Conservation (phyloP, 495 filamentous ascomycete genomes). For the Platismatia glauca region DNA sequence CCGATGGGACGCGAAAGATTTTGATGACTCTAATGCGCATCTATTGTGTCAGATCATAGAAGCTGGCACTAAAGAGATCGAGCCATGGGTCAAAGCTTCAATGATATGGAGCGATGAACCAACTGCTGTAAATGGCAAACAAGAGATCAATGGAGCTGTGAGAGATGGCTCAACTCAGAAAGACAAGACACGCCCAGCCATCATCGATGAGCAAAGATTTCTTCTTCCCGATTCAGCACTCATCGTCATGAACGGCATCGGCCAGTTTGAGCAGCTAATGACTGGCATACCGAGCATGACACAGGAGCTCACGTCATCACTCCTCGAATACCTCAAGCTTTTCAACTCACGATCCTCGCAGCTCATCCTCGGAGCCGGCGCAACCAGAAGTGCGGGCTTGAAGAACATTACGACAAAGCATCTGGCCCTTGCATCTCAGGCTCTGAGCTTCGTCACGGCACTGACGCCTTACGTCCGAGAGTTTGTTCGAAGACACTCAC, state of each 20-base stretch:
- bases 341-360: slow-evolving; percentile 94
- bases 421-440: slow-evolving; percentile 84
- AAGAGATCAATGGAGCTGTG: slow-evolving; percentile 26
- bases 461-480: slow-evolving; percentile 87
- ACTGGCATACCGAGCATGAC: slow-evolving; percentile 81
- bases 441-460: slow-evolving; percentile 76
- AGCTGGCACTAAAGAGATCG: slow-evolving; percentile 70
- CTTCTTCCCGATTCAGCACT: slow-evolving; percentile 77
- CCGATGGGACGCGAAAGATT: slow-evolving; percentile 84
- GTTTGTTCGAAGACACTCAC: slow-evolving; percentile 72
- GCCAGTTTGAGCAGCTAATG: slow-evolving; percentile 72
- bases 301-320: slow-evolving; percentile 63
- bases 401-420: slow-evolving; percentile 97
- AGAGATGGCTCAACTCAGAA: slow-evolving; percentile 48
- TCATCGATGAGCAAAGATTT: slow-evolving; percentile 77
- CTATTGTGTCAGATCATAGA: slow-evolving; percentile 61
- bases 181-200: slow-evolving; percentile 61
- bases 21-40: slow-evolving; percentile 54
- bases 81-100: slow-evolving; percentile 61
- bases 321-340: slow-evolving; percentile 68
- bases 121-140: slow-evolving; percentile 24
- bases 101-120: slow-evolving; percentile 54
- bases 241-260: slow-evolving; percentile 68
- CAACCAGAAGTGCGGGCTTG: slow-evolving; percentile 79
- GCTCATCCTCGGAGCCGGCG: slow-evolving; percentile 89